phyloP scores from a whole-genome alignment of 768 basidiomycete genomes.

The Tulasnella calospora region DNA sequence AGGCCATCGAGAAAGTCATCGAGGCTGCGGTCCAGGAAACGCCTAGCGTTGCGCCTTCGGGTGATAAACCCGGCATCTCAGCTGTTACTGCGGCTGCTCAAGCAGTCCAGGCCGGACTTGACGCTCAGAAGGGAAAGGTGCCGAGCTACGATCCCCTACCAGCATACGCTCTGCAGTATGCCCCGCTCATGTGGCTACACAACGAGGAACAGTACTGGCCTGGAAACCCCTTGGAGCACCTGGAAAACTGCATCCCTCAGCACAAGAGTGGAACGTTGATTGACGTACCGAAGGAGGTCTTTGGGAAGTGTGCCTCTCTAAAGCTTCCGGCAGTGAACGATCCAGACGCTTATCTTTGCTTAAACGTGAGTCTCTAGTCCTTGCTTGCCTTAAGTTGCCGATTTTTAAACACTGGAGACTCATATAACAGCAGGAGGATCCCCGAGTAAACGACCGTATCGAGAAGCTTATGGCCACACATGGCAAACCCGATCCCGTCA shows the following conservation, averaged over 20 bases:
- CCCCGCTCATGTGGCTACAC: slow-evolving; percentile 23
- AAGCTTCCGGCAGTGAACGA: slow-evolving; percentile 6
- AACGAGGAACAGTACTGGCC: slow-evolving; percentile 22
- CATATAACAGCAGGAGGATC: slow-evolving; percentile 13
- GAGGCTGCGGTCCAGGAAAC: not conserved
- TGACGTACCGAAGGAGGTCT: slow-evolving; percentile 7
- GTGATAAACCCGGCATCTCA: not conserved
- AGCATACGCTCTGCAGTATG: slow-evolving; percentile 16
- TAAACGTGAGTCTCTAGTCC: slow-evolving; percentile 8
- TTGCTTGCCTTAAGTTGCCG: not conserved
- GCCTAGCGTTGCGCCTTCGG: not conserved
- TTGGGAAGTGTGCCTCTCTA: slow-evolving; percentile 9
- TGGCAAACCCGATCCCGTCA: slow-evolving; percentile 21
- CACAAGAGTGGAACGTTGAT: slow-evolving; percentile 8
- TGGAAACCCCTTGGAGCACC: slow-evolving; percentile 2
- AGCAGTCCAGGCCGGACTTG: not conserved
- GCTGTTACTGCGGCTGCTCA: not conserved
- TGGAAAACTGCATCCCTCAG: slow-evolving; percentile 14
- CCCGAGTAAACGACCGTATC: slow-evolving; percentile 15
- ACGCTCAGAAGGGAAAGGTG: not conserved
- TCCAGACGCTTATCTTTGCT: slow-evolving; percentile 8
- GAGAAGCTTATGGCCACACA: slow-evolving; percentile 15
- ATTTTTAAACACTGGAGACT: not conserved
- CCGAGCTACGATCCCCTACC: slow-evolving; percentile 4
- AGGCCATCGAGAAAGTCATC: not conserved